Base-by-base conservation (phyloP, 768 basidiomycete genomes). In the Austroboletus eburneus region DNA sequence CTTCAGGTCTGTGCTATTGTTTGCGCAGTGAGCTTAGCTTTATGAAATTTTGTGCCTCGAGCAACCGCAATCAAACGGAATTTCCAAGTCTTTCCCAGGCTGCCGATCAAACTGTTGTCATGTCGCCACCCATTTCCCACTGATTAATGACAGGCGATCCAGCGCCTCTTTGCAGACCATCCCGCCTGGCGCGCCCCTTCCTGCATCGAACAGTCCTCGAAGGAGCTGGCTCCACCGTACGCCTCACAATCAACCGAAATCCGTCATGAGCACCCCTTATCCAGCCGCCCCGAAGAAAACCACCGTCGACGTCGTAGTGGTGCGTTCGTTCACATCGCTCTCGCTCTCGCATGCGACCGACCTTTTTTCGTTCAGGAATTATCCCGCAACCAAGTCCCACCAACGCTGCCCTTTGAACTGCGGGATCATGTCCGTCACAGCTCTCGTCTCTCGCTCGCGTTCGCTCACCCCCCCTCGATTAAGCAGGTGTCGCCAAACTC, bases 401-500 rank as follows among this genome's bases (percentile, higher is more conserved):
- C 68, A 3, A 50, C 52, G 25, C 46, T 72, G 30, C 72, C 74
- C 12, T 58, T 62, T 24, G 71, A 72, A 46, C 55, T 78, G 33
- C 66, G 65, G 39, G 57, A 55, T 23, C 39, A 57, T 23, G 53
- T 69, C 63, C 47, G 75, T 74, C 43, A 41, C 62, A 48, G 21
- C 40, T 4, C 20, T 16, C n/a, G 18, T 17, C 23, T 39, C 17
- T 23, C 14, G 18, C 50, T 17, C 18, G 20, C 30, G 18, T 12
- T 6, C 25, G 23, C 45, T 39, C 13, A 33, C 21, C 24, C 27
- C 36, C 6, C n/a, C n/a, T n/a, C n/a, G n/a, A n/a, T 21, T 30
- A 20, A 10, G 25, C 38, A 79, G 74, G 63, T 78, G 46, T 57
- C 70, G 5, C 62, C 65, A 4, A 72, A 72, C 40, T 64, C 63